phyloP scores from a whole-genome alignment of 202 grass and related monocot genomes.

The Cymbopogon flexuosus region DNA sequence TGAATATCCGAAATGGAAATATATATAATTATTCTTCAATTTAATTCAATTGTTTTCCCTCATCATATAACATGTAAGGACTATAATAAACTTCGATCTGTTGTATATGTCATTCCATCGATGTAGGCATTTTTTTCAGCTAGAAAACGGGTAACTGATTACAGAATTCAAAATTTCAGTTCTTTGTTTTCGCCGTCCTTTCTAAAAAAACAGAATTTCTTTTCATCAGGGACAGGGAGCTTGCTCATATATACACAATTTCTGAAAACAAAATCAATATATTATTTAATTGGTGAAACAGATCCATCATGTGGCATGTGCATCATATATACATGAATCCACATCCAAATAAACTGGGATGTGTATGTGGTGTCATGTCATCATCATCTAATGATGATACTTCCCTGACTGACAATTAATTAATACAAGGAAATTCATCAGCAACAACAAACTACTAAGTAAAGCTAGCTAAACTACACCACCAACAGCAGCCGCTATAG shows the following conservation, averaged over 20 bases:
- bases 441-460: background rate
- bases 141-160: too few relatives aligned
- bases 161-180: too few relatives aligned
- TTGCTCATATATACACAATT: background rate
- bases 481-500: background rate
- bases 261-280: slow-evolving; percentile 21
- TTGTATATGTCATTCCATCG: background rate
- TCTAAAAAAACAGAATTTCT: background rate
- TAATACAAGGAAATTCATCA: slow-evolving; percentile 27
- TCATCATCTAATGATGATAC: slow-evolving; percentile 28
- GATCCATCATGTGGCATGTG: background rate
- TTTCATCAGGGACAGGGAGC: too few relatives aligned
- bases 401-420: background rate
- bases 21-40: too few relatives aligned
- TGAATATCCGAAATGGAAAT: background rate
- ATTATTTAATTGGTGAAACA: background rate
- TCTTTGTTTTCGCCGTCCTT: background rate
- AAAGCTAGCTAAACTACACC: background rate
- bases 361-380: slow-evolving; percentile 7
- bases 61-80: background rate
- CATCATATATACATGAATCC: background rate
- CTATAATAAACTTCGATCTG: background rate
- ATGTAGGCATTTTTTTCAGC: background rate
- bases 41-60: background rate
- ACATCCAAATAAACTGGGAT: slow-evolving; percentile 37